phyloP scores from a whole-genome alignment of 2,329 filamentous ascomycete species.

The Trichoderma sp. region DNA sequence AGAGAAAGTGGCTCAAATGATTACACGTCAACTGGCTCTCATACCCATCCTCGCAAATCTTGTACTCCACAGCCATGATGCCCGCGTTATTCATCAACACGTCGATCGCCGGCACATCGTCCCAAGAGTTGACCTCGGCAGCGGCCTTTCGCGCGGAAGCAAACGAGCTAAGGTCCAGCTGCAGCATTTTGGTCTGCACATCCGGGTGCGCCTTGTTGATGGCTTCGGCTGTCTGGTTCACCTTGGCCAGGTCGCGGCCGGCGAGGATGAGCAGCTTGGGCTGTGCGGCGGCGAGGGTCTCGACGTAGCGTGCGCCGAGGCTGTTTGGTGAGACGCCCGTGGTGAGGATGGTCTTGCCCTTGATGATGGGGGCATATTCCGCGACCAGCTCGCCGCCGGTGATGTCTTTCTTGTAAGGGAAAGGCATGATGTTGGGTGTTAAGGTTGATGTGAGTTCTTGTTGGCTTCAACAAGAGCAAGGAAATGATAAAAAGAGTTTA shows the following conservation, averaged over 20 bases:
- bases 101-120: constrained; percentile 29
- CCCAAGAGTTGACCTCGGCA: constrained; percentile 30
- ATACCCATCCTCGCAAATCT: constrained; percentile 37
- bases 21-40: constrained; percentile 46
- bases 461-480: not conserved
- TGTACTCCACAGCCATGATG: constrained; percentile 38
- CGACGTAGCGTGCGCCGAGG: constrained; percentile 39
- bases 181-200: constrained; percentile 32
- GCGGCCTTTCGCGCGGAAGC: constrained; percentile 38
- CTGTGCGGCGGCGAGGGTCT: constrained; percentile 38
- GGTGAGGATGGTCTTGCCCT: constrained; percentile 39
- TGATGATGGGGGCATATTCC: constrained; percentile 33
- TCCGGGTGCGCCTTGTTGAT: constrained; percentile 33
- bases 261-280: constrained; percentile 45
- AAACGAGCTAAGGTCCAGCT: constrained; percentile 39
- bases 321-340: constrained; percentile 42
- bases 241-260: constrained; percentile 42
- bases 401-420: not conserved
- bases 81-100: constrained; percentile 47
- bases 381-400: constrained; percentile 27
- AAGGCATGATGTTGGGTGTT: constrained; percentile 12
- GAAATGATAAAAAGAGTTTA: not conserved
- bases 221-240: constrained; percentile 37
- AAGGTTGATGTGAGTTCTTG: not conserved
- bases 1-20: constrained; percentile 46